These are phyloP conservation scores for Phaeosphaeriaceae sp. DNA, from an alignment of 2,329 filamentous ascomycete species.

Conservation along the genomic window DNA sequence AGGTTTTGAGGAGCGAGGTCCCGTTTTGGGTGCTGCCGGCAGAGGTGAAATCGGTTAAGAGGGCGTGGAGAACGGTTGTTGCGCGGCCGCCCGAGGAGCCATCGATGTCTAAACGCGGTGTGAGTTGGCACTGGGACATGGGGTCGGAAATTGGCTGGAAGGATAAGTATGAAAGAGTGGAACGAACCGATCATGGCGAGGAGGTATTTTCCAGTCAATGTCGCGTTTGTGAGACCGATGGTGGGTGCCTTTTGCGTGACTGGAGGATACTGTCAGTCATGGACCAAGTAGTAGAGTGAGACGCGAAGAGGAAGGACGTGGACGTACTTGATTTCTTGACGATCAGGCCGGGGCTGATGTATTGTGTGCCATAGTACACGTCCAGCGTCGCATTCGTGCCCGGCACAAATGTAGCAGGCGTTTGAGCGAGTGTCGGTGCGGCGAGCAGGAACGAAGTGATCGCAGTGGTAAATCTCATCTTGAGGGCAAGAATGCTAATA, in stretches of 20 bases:
- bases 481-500: neutral
- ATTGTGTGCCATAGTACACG: slow-evolving; percentile 39
- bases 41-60: slow-evolving; percentile 36
- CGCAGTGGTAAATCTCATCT: slow-evolving; percentile 16
- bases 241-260: slow-evolving; percentile 25
- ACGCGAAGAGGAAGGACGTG: neutral
- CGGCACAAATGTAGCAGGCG: slow-evolving; percentile 33
- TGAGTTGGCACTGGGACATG: neutral
- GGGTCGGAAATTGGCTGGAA: slow-evolving; percentile 1
- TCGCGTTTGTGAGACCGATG: slow-evolving; percentile 31
- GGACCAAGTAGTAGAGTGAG: no score
- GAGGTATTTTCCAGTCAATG: slow-evolving; percentile 34
- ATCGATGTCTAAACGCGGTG: slow-evolving; percentile 10
- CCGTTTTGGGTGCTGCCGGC: slow-evolving; percentile 29
- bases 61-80: slow-evolving; percentile 38
- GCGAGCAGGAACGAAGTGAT: slow-evolving; percentile 17
- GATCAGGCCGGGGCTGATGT: slow-evolving; percentile 35
- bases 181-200: slow-evolving; percentile 38
- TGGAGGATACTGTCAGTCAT: slow-evolving; percentile 2
- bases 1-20: slow-evolving; percentile 31
- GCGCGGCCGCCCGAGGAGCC: slow-evolving; percentile 13
- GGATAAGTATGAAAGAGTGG: slow-evolving; percentile 10
- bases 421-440: slow-evolving; percentile 25
- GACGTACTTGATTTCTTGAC: slow-evolving; percentile 37
- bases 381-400: slow-evolving; percentile 31